A percentile compares a stretch with the other conserved stretches of the same genome.
phyloP scores from a whole-genome alignment of 345 rosid genomes.

The Eucalyptus erythrocorys region DNA sequence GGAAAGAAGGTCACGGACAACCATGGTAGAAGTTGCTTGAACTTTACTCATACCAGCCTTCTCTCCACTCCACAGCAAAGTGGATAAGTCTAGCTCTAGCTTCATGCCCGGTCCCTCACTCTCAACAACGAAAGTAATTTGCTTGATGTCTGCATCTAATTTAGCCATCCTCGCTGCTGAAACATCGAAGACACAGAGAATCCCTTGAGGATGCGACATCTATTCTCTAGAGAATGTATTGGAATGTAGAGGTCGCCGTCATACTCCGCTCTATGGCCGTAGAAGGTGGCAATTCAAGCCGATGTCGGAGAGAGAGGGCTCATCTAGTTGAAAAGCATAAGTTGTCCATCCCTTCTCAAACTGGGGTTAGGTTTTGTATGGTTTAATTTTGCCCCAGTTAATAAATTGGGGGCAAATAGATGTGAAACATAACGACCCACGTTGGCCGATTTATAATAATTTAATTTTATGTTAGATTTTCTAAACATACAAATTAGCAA shows the following conservation, averaged over 20 bases:
- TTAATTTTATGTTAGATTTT: background rate
- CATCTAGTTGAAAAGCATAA: background rate
- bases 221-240: conserved; percentile 38
- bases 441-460: background rate
- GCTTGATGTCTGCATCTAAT: background rate
- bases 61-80: background rate
- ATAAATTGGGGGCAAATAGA: background rate
- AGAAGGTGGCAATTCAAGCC: conserved; percentile 69
- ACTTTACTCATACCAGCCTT: background rate
- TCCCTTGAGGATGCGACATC: background rate
- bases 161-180: background rate
- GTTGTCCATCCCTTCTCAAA: conserved; percentile 59
- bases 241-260: conserved; percentile 60
- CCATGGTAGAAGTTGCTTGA: background rate
- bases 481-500: background rate
- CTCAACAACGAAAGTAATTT: background rate
- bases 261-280: conserved; percentile 57
- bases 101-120: background rate
- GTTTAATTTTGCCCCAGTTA: background rate
- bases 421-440: background rate
- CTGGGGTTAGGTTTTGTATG: background rate
- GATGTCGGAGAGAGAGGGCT: conserved; percentile 62
- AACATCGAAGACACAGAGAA: background rate
- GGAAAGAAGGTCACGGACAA: background rate
- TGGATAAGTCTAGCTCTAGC: background rate